Base-by-base conservation (phyloP, 2,329 filamentous ascomycete species). In the Fusarium chaquense region DNA sequence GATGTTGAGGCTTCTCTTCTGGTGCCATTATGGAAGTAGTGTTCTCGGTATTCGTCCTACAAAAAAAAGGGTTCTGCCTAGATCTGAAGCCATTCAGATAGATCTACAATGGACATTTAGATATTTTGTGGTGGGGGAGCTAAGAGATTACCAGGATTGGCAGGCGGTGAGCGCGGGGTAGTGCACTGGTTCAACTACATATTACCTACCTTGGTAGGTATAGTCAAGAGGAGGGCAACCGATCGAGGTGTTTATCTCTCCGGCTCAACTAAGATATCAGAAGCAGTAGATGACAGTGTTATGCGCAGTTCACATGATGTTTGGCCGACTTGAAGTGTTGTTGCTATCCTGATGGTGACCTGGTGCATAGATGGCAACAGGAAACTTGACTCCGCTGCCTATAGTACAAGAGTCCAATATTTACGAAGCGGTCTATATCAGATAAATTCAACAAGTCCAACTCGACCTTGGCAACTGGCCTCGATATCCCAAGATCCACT, bases 1-100 rank as follows among this genome's bases (percentile, higher is more conserved):
- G 89, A 73, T 91, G 88, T 2, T 81, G 81, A n/a, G 90, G 90
- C 83, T 85, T 58, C 61, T 71, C 58, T 65, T 49, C 40, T 32
- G 70, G 60, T 24, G 69, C 44, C 74, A 76, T 76, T 30, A n/a
- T 18, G 35, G 16, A 24, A 18, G 18, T 18, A 18, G 12, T 15
- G 11, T n/a, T n/a, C 33, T 28, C 12, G 28, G 18, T 38, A 38
- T 36, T 50, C 6, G 28, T n/a, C 12, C 30, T 22, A 18, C 18
- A 20, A 8, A 35, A 6, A 45, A 6, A 26, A 45, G 9, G 5
- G 13, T 18, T 46, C 38, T 38, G 18, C 13, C 36, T 20, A 10
- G 41, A 47, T 51, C 36, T 59, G 47, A 64, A 67, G 72, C 55
- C 52, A 59, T 71, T 51, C 30, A 26, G 58, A 40, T 36, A 46